These are phyloP conservation scores for Eucalyptus pumila DNA, from an alignment of 345 rosid species.

Conservation along the genomic window DNA sequence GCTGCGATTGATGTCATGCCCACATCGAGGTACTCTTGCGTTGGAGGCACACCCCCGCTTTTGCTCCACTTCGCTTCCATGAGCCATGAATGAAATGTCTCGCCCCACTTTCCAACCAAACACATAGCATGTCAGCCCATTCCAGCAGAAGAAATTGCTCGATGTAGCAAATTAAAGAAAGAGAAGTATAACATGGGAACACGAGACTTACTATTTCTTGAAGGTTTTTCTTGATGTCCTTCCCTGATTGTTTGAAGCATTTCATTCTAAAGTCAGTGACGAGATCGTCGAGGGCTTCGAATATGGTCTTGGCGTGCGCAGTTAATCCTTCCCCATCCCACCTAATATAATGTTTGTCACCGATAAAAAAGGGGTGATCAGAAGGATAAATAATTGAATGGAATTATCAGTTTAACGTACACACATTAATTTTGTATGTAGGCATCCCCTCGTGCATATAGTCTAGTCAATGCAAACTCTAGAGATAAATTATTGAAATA, in stretches of 20 bases:
- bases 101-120: slow-evolving; percentile 29
- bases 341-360: slow-evolving; percentile 2
- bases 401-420: neutral
- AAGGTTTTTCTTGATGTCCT: slow-evolving; percentile 18
- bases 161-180: neutral
- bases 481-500: neutral
- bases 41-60: slow-evolving; percentile 14
- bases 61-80: slow-evolving; percentile 44
- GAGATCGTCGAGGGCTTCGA: slow-evolving; percentile 32
- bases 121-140: neutral
- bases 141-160: neutral
- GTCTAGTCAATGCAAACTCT: too few relatives aligned
- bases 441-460: too few relatives aligned
- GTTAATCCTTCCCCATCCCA: slow-evolving; percentile 40
- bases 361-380: neutral
- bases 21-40: slow-evolving; percentile 28
- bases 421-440: neutral
- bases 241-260: slow-evolving; percentile 7
- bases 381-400: neutral
- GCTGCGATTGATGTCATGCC: slow-evolving; percentile 38
- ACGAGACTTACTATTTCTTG: slow-evolving; percentile 19
- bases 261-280: slow-evolving; percentile 16
- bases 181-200: neutral
- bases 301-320: slow-evolving; percentile 31
- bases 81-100: slow-evolving; percentile 54